A percentile compares a stretch with the other conserved stretches of the same genome.
phyloP scores from a whole-genome alignment of 768 basidiomycete species.

The Dendrothele bispora region DNA sequence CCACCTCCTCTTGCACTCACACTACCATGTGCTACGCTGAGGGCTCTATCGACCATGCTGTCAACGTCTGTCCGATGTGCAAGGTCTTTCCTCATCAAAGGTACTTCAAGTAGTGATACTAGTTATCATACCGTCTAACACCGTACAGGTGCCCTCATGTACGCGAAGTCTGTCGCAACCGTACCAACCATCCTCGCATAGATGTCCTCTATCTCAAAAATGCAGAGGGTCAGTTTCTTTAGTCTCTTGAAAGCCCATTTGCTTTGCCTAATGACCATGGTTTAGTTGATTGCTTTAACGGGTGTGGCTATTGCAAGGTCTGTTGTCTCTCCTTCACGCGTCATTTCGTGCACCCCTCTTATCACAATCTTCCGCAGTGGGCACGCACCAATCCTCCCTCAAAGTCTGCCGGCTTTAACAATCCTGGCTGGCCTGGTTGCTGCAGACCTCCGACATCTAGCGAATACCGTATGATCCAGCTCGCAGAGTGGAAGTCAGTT shows the following conservation, averaged over 20 bases:
- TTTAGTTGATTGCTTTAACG: conserved; percentile 77
- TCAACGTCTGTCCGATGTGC: conserved; percentile 79
- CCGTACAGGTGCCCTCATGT: conserved; percentile 70
- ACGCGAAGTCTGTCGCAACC: conserved; percentile 75
- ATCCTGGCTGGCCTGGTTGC: conserved; percentile 87
- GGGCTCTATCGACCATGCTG: conserved; percentile 68
- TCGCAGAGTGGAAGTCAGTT: conserved; percentile 81
- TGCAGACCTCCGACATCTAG: conserved; percentile 68
- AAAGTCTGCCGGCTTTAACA: conserved; percentile 58
- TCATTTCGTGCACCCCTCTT: conserved; percentile 19
- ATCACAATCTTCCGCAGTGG: conserved; percentile 54
- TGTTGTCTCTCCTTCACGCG: conserved; percentile 16
- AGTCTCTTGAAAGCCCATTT: conserved; percentile 10
- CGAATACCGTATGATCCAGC: conserved; percentile 64
- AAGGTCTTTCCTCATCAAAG: conserved; percentile 73
- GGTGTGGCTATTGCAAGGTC: conserved; percentile 92
- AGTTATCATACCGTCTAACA: conserved; percentile 14
- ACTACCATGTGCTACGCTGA: conserved; percentile 72
- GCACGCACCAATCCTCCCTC: conserved; percentile 55
- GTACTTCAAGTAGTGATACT: conserved; percentile 30
- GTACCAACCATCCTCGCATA: conserved; percentile 68
- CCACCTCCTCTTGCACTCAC: conserved; percentile 26
- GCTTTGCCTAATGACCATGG: conserved; percentile 16
- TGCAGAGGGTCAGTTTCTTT: conserved; percentile 67
- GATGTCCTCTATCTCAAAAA: conserved; percentile 82